phyloP scores from a whole-genome alignment of 2,329 filamentous ascomycete species.

The Botrytis hyacinthi region DNA sequence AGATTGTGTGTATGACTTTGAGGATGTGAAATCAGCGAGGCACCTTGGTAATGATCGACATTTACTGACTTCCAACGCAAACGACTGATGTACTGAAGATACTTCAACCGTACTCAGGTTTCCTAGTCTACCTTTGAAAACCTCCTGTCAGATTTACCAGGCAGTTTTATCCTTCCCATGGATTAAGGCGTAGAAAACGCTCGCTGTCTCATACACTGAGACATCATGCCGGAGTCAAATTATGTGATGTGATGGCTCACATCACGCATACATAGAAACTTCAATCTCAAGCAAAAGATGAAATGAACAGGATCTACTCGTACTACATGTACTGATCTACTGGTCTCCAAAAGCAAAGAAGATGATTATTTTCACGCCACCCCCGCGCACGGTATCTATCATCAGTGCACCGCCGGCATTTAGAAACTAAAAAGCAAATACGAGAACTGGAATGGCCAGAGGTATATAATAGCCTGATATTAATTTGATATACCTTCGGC shows the following conservation, averaged over 20 bases:
- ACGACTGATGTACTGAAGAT: neutral
- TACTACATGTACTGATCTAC: neutral
- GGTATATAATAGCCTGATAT: neutral
- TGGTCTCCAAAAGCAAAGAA: neutral
- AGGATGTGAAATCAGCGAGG: neutral
- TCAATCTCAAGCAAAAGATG: neutral
- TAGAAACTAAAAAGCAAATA: slow-evolving; percentile 3
- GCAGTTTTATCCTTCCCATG: neutral
- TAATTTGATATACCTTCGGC: neutral
- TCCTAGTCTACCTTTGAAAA: neutral
- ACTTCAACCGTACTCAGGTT: neutral
- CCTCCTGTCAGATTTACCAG: neutral
- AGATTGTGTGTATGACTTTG: neutral
- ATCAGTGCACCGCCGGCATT: slow-evolving; percentile 1
- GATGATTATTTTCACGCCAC: neutral
- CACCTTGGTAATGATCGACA: neutral
- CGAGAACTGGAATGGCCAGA: neutral
- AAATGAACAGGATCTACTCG: neutral
- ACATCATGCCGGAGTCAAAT: neutral
- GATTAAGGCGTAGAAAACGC: too few relatives aligned
- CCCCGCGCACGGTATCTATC: neutral
- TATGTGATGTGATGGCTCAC: neutral
- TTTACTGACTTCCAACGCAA: neutral
- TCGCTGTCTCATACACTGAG: neutral
- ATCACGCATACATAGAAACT: neutral